These are phyloP conservation scores for Ogataea nitratoaversa DNA, from an alignment of 805 yeast species.

Conservation along the genomic window DNA sequence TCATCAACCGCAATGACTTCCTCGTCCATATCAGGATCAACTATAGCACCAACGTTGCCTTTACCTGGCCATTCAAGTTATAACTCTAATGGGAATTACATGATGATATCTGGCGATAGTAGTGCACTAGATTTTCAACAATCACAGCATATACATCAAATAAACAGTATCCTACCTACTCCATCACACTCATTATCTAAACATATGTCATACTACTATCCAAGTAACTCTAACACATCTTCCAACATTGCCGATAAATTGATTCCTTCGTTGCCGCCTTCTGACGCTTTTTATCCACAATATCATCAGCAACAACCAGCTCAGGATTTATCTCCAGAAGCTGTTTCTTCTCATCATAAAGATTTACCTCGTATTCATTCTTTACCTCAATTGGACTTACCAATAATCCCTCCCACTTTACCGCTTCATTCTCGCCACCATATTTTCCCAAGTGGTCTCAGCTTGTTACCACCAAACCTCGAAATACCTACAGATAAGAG, in stretches of 20 bases:
- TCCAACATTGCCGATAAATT: slow-evolving; percentile 3
- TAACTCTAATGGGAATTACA: background rate
- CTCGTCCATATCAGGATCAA: too few species aligned
- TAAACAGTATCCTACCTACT: background rate
- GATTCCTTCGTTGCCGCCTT: slow-evolving; percentile 1
- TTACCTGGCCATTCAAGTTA: background rate
- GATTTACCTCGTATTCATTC: background rate
- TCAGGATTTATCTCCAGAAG: background rate
- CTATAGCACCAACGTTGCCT: too few species aligned
- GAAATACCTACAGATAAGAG: slow-evolving; percentile 5
- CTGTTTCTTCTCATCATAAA: background rate
- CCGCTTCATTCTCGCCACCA: background rate
- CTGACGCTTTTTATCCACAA: slow-evolving; percentile 8
- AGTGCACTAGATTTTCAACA: background rate
- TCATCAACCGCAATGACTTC: background rate
- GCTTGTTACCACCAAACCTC: background rate
- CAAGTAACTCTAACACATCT: background rate
- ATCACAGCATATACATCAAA: background rate
- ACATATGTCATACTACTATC: background rate
- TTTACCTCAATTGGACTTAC: background rate
- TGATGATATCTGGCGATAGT: background rate
- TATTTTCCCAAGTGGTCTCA: background rate
- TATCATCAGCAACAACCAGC: slow-evolving; percentile 1
- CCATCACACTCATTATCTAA: background rate
- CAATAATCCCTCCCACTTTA: background rate